Evolutionary conservation across 1,284 basidiomycete species (phyloP).

Genomic region (Mycena sp.): DNA sequence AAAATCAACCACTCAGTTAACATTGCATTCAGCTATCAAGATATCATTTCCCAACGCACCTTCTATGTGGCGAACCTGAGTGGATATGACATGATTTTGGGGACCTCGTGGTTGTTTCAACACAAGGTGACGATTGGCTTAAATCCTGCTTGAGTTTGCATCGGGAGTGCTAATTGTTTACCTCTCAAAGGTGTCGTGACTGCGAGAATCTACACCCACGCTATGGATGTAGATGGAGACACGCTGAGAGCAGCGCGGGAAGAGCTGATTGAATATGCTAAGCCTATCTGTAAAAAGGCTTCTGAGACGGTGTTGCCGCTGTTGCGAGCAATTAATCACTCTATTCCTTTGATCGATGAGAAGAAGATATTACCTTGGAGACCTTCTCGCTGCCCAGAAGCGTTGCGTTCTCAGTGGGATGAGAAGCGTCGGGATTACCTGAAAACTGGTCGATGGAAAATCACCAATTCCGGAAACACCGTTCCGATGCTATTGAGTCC

Average conservation of each 20-base stretch:
- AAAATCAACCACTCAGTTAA: constrained; percentile 13
- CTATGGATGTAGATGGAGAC: not conserved
- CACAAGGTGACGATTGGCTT: too few relatives aligned
- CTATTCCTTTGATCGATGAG: constrained; percentile 49
- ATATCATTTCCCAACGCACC: constrained; percentile 2
- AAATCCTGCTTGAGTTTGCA: constrained; percentile 30
- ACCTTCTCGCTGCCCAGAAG: constrained; percentile 44
- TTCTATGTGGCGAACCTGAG: constrained; percentile 23
- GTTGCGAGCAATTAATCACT: constrained; percentile 47
- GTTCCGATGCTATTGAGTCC: constrained; percentile 9
- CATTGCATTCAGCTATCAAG: constrained; percentile 12
- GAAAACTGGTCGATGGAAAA: constrained; percentile 42
- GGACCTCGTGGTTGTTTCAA: constrained; percentile 23
- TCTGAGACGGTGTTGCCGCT: constrained; percentile 38
- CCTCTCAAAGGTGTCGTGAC: not conserved
- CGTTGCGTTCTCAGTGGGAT: constrained; percentile 37
- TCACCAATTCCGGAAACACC: not conserved
- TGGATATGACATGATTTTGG: constrained; percentile 46
- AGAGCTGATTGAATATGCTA: constrained; percentile 7
- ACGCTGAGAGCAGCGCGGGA: not conserved
- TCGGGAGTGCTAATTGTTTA: constrained; percentile 25
- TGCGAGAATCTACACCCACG: too few relatives aligned
- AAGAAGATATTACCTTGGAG: constrained; percentile 40
- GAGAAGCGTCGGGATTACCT: too few relatives aligned
- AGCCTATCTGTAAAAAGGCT: too few relatives aligned